Evolutionary conservation across 169 alveolate genomes (phyloP), one percentile per base, ranked within the genome.

Genomic region (Plasmodium vivax): DNA sequence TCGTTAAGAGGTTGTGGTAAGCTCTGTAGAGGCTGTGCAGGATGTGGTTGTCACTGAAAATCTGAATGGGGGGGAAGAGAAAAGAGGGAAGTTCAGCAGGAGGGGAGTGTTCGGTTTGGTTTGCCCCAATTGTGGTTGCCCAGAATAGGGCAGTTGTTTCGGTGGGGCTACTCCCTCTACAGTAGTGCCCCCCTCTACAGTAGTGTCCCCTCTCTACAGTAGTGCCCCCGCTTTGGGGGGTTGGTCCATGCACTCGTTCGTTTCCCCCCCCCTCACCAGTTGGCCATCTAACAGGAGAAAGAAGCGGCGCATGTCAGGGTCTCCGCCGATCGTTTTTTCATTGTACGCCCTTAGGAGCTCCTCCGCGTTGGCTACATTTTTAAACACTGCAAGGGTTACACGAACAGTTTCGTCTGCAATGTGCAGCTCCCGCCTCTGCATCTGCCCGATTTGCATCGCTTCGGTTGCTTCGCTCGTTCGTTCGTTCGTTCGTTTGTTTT

Each of bases 21-120:
- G 72, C 93, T 30, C 93, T 87, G 68, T 87, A 87, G 68, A 87
- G 77, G 71, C 93, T 87, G 71, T 87, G 93, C 32, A 87, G 30
- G 34, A 87, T 87, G 82, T 87, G 93, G 30, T 38, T 54, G 8
- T 87, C 93, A 87, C 81, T 71, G 58, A 41, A 87, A 51, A 87
- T 80, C 93, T 87, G 71, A 51, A 51, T 51, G 9, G 80, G 36
- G 27, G 23, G 12, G 43, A 68, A 74, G 27, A 7, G 10, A 75
- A 75, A 77, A 79, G 43, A 32, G 43, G 32, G 43, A 8, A 32
- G 7, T 75, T 47, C 45, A n/a, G 43, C 9, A 72, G 23, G 58
- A 10, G 71, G 23, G 10, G 27, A 2, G n/a, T 54, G n/a, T 82
- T 16, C 71, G 14, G 58, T 82, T 36, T 36, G 41, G 16, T 71